These are phyloP conservation scores for Hevea brasiliensis DNA, from an alignment of 345 rosid genomes.

Conservation along the genomic window DNA sequence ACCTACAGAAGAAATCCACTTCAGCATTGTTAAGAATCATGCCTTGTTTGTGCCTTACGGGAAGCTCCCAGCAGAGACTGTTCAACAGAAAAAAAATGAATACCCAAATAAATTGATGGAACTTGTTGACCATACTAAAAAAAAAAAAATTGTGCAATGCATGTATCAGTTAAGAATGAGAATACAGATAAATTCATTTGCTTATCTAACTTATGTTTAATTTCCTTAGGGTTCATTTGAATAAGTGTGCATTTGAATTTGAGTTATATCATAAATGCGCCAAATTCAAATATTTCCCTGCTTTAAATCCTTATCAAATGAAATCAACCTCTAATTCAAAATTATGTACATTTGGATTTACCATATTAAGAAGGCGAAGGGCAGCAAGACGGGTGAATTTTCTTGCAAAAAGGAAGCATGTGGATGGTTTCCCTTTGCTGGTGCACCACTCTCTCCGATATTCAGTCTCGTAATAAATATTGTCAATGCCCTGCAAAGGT, in stretches of 20 bases:
- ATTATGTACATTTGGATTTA: conserved; percentile 19
- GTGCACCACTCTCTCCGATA: conserved; percentile 92
- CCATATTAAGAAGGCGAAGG: conserved; percentile 68
- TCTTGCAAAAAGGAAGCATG: conserved; percentile 91
- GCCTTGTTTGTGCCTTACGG: conserved; percentile 15
- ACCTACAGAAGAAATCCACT: conserved; percentile 4
- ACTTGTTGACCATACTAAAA: background rate
- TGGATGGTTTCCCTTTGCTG: conserved; percentile 74
- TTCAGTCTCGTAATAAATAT: conserved; percentile 85
- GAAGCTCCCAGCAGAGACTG: conserved; percentile 41
- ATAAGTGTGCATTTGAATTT: background rate
- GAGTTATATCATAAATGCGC: background rate
- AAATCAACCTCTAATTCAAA: background rate
- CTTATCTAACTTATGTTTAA: background rate
- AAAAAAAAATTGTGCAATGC: background rate
- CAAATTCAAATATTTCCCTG: background rate
- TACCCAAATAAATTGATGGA: conserved; percentile 5
- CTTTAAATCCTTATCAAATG: background rate
- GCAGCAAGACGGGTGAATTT: conserved; percentile 95
- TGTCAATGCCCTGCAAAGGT: conserved; percentile 62
- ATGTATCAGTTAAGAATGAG: background rate
- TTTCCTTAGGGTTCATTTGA: background rate
- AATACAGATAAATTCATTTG: background rate
- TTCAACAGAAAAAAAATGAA: background rate
- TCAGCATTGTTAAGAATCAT: background rate